phyloP scores from a whole-genome alignment of 257 asterid genomes.

The Scutellaria baicalensis region DNA sequence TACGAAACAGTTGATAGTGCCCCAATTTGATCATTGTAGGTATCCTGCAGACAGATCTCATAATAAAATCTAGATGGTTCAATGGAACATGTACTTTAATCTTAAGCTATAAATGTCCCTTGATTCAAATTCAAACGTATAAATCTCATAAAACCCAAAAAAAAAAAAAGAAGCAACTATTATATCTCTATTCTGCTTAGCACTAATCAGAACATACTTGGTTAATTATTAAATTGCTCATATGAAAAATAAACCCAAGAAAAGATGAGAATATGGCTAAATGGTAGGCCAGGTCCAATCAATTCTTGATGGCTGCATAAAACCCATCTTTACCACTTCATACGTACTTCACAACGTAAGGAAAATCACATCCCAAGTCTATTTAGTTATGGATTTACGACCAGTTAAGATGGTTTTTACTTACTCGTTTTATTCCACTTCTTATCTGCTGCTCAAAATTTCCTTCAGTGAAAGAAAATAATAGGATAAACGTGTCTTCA shows the following conservation, averaged over 20 bases:
- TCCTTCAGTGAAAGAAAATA: too few relatives aligned
- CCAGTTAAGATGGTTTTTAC: not conserved
- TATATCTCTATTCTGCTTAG: not conserved
- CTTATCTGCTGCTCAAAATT: too few relatives aligned
- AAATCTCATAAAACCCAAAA: not conserved
- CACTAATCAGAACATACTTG: not conserved
- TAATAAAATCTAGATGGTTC: not conserved
- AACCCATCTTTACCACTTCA: not conserved
- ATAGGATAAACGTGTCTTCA: too few relatives aligned
- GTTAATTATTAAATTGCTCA: not conserved
- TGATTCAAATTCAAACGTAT: too few relatives aligned
- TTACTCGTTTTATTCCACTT: not conserved
- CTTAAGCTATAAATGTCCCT: not conserved
- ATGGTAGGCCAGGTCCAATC: not conserved
- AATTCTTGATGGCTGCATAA: not conserved
- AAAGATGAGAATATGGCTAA: not conserved
- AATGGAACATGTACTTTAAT: not conserved
- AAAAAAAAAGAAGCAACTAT: not conserved
- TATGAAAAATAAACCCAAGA: not conserved
- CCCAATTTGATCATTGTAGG: not conserved
- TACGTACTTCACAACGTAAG: not conserved
- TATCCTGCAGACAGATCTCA: not conserved
- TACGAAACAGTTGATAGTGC: not conserved
- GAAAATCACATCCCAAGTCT: not conserved
- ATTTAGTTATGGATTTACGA: not conserved